Evolutionary conservation across 306 rosid species (phyloP).

Genomic region (Casuarina glauca): DNA sequence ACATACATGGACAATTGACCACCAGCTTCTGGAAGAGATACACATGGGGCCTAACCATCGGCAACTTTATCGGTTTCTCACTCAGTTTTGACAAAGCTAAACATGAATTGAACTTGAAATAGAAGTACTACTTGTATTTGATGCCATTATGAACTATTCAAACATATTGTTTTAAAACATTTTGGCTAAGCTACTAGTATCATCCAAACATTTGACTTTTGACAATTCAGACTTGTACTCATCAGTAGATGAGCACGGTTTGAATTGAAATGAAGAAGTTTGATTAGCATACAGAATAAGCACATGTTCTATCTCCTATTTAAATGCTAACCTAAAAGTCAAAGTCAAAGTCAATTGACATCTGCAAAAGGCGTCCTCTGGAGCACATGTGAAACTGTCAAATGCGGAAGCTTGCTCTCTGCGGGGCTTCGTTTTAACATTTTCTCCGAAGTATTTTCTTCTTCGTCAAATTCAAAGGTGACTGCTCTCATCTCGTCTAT

Average conservation of each 20-base stretch:
- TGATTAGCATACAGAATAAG: neutral
- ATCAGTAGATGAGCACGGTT: conserved; percentile 55
- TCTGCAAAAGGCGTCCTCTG: conserved; percentile 67
- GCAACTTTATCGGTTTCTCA: too few species aligned
- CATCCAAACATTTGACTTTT: neutral
- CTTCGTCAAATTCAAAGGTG: conserved; percentile 25
- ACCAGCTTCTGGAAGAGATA: too few species aligned
- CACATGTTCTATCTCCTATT: neutral
- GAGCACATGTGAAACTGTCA: conserved; percentile 31
- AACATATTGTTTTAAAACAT: neutral
- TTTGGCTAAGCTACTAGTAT: neutral
- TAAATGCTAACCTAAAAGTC: neutral
- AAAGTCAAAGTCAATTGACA: conserved; percentile 41
- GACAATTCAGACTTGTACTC: conserved; percentile 28
- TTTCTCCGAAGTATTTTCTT: conserved; percentile 35
- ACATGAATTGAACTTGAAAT: too few species aligned
- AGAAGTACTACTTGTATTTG: neutral
- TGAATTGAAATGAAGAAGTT: neutral
- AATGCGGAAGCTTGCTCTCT: conserved; percentile 54
- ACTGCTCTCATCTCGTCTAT: conserved; percentile 77
- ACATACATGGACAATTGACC: too few species aligned
- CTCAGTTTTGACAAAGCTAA: too few species aligned
- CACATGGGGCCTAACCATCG: too few species aligned
- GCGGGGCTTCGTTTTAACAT: conserved; percentile 31
- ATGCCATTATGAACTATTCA: neutral